These are phyloP conservation scores for Fusarium austroafricanum DNA, from an alignment of 2,329 filamentous ascomycete species.

Conservation along the genomic window DNA sequence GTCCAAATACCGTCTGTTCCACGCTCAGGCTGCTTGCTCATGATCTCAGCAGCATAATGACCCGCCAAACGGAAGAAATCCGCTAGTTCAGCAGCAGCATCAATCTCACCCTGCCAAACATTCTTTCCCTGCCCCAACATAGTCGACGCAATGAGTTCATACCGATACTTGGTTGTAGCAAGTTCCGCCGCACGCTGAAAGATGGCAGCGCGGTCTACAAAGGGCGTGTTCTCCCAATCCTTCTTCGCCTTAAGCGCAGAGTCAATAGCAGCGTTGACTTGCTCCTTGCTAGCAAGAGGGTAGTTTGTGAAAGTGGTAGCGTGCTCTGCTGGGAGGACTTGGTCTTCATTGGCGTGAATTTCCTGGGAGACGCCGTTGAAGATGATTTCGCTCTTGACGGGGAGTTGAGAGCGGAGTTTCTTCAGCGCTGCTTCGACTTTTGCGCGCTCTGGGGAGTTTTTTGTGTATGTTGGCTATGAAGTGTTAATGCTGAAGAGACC, in stretches of 20 bases:
- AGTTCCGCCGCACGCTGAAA: constrained; percentile 97
- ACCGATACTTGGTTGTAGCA: constrained; percentile 89
- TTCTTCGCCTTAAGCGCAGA: constrained; percentile 85
- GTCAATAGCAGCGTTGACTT: constrained; percentile 72
- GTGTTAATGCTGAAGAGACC: not conserved
- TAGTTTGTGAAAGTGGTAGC: constrained; percentile 52
- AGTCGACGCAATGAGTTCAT: constrained; percentile 94
- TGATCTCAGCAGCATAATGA: constrained; percentile 75
- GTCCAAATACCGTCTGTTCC: constrained; percentile 57
- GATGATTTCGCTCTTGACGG: constrained; percentile 49
- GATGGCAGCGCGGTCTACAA: constrained; percentile 89
- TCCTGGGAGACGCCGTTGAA: constrained; percentile 48
- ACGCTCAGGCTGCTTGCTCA: constrained; percentile 51
- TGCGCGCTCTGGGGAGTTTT: constrained; percentile 47
- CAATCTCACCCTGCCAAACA: constrained; percentile 97
- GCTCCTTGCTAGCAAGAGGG: constrained; percentile 47
- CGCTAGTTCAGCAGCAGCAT: constrained; percentile 88
- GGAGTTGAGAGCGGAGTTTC: constrained; percentile 48
- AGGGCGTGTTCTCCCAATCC: constrained; percentile 84
- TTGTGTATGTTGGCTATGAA: constrained; percentile 47
- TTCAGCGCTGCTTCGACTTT: constrained; percentile 47
- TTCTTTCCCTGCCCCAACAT: constrained; percentile 99
- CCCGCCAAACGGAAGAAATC: constrained; percentile 97
- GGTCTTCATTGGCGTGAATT: constrained; percentile 43
- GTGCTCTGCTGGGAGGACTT: constrained; percentile 52